Evolutionary conservation across 2,329 filamentous ascomycete genomes (phyloP), one percentile per base, ranked within the genome.

Genomic region (Fusarium aywerte): DNA sequence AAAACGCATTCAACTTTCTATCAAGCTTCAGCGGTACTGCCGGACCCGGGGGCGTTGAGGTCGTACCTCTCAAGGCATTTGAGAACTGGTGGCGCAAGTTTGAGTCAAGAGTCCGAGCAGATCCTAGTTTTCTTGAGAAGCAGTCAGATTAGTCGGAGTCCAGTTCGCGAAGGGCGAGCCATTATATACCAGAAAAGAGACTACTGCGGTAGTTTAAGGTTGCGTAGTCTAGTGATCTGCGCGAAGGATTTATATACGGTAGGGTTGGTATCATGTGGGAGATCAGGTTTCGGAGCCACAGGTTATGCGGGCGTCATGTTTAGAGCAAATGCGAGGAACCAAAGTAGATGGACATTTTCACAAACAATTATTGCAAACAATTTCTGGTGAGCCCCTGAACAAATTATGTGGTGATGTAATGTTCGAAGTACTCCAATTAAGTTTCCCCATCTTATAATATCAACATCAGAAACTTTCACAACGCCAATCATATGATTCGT

Each of bases 1-100:
- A 92, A 73, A 97, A 97, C 78, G 96, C 95, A 15, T 99, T 98
- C 79, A 97, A 99, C 79, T 98, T 97, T 77, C 83, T 99, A 58
- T 89, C 95, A 5, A 91, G 93, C 73, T 98, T 97, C 82, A 92
- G 90, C 61, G 87, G 88, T 35, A 85, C 85, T 57, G 82, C 83
- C 3, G 84, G 84, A 4, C 80, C 82, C 25, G 85, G 82, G 3
- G 91, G 91, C 0, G 87, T 91, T 43, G 95, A 98, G 77, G 91
- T 96, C 13, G 92, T 99, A 23, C 94, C 96, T n/a, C 80, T 99
- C 67, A 96, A 92, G 80, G 92, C 92, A 7, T 99, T 99, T 77
- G 91, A 96, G 80, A 93, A 97, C 59, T 99, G 96, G 96, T 99
- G 96, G 96, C 86, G 84, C 62, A 98, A 97, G 80, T 99, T 99